These are phyloP conservation scores for Fusarium falciforme DNA, from an alignment of 2,329 filamentous ascomycete species.

Conservation along the genomic window DNA sequence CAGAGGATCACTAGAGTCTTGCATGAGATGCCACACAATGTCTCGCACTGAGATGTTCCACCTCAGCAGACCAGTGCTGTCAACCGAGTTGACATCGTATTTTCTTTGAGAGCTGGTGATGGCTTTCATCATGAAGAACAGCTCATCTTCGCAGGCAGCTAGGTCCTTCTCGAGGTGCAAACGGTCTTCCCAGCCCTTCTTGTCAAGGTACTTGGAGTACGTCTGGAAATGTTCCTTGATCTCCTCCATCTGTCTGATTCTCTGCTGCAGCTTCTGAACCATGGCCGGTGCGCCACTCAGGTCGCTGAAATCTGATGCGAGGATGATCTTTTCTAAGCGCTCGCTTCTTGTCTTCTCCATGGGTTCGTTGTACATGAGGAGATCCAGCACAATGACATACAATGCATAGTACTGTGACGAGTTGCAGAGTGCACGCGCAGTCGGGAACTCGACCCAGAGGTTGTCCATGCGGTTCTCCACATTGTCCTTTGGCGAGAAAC, in stretches of 20 bases:
- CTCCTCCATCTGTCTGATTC: slow-evolving; percentile 92
- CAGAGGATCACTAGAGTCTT: slow-evolving; percentile 85
- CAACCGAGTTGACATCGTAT: slow-evolving; percentile 72
- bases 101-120: slow-evolving; percentile 96
- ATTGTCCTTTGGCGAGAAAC: slow-evolving; percentile 61
- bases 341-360: slow-evolving; percentile 97
- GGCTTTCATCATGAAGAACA: slow-evolving; percentile 99
- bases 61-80: slow-evolving; percentile 82
- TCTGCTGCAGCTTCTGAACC: slow-evolving; percentile 89
- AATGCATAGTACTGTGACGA: slow-evolving; percentile 97
- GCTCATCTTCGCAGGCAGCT: slow-evolving; percentile 89
- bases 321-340: slow-evolving; percentile 96
- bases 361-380: slow-evolving; percentile 95
- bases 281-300: slow-evolving; percentile 92
- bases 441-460: slow-evolving; percentile 95
- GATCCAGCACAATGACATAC: slow-evolving; percentile 96
- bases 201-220: slow-evolving; percentile 87
- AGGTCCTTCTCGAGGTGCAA: slow-evolving; percentile 91
- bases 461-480: slow-evolving; percentile 90
- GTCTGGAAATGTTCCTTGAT: slow-evolving; percentile 98
- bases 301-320: slow-evolving; percentile 98
- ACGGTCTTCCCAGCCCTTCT: slow-evolving; percentile 90
- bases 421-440: slow-evolving; percentile 94
- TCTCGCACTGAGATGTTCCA: slow-evolving; percentile 96
- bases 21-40: slow-evolving; percentile 96